A percentile compares a stretch with the other conserved stretches of the same genome.
These are phyloP conservation scores for Penicillium griseofulvum DNA, from an alignment of 2,329 filamentous ascomycete genomes.

Conservation along the genomic window DNA sequence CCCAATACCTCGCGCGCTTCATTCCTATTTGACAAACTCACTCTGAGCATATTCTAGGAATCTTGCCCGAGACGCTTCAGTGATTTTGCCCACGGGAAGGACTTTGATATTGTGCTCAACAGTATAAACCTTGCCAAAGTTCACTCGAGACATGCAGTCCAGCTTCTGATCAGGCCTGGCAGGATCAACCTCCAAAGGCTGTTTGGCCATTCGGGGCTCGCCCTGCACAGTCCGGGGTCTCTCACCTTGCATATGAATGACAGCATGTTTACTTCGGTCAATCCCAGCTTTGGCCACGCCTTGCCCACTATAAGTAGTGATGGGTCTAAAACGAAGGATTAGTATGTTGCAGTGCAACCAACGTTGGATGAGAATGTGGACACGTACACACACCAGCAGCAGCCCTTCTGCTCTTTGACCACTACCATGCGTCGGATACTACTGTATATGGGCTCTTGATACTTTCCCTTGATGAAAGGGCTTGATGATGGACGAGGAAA, in stretches of 20 bases:
- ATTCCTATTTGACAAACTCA: not conserved
- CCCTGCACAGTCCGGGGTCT: constrained; percentile 11
- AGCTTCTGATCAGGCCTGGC: constrained; percentile 23
- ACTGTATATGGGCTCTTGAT: constrained; percentile 26
- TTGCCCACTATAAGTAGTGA: constrained; percentile 40
- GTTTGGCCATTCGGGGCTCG: constrained; percentile 37
- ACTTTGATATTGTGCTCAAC: constrained; percentile 47
- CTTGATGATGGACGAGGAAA: not conserved
- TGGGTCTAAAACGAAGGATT: constrained; percentile 29
- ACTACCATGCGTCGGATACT: constrained; percentile 37
- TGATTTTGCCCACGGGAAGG: constrained; percentile 39
- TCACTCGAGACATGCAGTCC: constrained; percentile 37
- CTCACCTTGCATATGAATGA: constrained; percentile 34
- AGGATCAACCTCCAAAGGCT: constrained; percentile 36
- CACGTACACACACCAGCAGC: constrained; percentile 36
- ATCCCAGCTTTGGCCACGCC: constrained; percentile 40
- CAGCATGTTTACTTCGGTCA: constrained; percentile 36
- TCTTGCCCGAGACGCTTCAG: constrained; percentile 22
- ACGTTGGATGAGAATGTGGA: not conserved
- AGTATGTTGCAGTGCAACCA: not conserved
- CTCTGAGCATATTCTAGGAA: constrained; percentile 11
- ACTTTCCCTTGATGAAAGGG: constrained; percentile 18
- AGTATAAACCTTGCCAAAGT: constrained; percentile 43
- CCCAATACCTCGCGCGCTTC: not conserved
- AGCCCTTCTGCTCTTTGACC: constrained; percentile 24